A percentile compares a stretch with the other conserved stretches of the same genome.
Evolutionary conservation across 306 rosid species (phyloP).

Genomic region (Prunus dulcis): DNA sequence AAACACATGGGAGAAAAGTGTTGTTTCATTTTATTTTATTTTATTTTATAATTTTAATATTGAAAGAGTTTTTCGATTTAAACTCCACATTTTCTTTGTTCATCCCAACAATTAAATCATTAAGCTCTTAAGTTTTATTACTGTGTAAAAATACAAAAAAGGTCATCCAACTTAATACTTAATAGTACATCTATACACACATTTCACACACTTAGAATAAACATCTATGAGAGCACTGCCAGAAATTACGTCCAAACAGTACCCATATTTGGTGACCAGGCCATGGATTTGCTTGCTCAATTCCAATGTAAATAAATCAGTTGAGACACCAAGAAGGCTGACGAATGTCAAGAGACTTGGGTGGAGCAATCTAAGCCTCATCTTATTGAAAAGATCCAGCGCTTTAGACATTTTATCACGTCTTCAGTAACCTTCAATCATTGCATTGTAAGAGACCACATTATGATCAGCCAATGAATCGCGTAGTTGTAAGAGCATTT

Average conservation of each 20-base stretch:
- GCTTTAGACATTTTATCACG: constrained; percentile 56
- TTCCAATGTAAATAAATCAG: constrained; percentile 46
- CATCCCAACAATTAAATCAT: too few relatives aligned
- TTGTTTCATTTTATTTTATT: too few relatives aligned
- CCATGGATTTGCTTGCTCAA: constrained; percentile 68
- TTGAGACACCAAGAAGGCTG: constrained; percentile 76
- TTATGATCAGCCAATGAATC: constrained; percentile 42
- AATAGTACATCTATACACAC: too few relatives aligned
- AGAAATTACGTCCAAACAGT: constrained; percentile 57
- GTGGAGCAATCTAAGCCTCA: too few relatives aligned
- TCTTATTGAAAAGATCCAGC: constrained; percentile 10
- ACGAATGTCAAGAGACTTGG: constrained; percentile 20
- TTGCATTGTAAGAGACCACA: constrained; percentile 79
- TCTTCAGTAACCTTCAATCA: constrained; percentile 82
- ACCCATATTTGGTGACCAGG: constrained; percentile 26
- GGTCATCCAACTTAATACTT: too few relatives aligned
- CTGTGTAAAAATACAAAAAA: too few relatives aligned
- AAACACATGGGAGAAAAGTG: too few relatives aligned
- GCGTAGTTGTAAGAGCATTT: constrained; percentile 40
- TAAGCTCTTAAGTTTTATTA: too few relatives aligned
- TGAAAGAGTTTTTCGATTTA: too few relatives aligned
- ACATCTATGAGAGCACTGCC: constrained; percentile 85
- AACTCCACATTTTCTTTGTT: too few relatives aligned
- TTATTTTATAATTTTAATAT: too few relatives aligned
- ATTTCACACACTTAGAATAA: constrained; percentile 21